A percentile compares a stretch with the other conserved stretches of the same genome.
Conservation (phyloP, 1,284 basidiomycete genomes). For the Meira nashicola region DNA sequence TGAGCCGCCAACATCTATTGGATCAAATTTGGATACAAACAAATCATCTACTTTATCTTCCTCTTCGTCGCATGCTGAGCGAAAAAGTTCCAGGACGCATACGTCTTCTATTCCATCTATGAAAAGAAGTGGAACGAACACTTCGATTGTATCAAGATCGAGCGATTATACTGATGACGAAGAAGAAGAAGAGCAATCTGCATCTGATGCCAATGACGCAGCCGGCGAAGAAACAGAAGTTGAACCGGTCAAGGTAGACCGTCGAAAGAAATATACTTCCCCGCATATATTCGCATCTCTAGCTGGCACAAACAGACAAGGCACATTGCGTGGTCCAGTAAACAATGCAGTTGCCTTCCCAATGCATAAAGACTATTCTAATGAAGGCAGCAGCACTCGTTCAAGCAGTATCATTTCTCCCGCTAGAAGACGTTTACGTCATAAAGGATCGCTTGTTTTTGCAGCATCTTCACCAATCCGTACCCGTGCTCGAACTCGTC, state of each 20-base stretch:
- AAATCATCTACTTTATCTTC: not conserved
- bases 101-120: not conserved
- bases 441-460: slow-evolving; percentile 18
- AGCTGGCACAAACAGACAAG: not conserved
- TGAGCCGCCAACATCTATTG: not conserved
- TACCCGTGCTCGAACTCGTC: slow-evolving; percentile 19
- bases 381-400: slow-evolving; percentile 1
- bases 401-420: not conserved
- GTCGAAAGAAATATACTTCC: not conserved
- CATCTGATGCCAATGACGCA: slow-evolving; percentile 27
- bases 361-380: not conserved
- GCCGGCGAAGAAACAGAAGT: slow-evolving; percentile 41
- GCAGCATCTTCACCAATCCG: slow-evolving; percentile 32
- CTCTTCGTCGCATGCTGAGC: not conserved
- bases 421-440: not conserved
- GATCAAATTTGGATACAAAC: not conserved
- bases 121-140: slow-evolving; percentile 12
- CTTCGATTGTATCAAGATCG: slow-evolving; percentile 11
- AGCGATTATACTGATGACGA: slow-evolving; percentile 13
- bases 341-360: not conserved
- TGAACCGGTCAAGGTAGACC: slow-evolving; percentile 18
- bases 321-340: no score
- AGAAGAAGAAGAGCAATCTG: slow-evolving; percentile 12
- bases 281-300: not conserved
- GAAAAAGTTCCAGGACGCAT: no score